Percentiles rank a stretch among this genome's conserved stretches.
Evolutionary conservation across 1,139 yeast species (phyloP).

Genomic region (Nakaseomyces delphensis): DNA sequence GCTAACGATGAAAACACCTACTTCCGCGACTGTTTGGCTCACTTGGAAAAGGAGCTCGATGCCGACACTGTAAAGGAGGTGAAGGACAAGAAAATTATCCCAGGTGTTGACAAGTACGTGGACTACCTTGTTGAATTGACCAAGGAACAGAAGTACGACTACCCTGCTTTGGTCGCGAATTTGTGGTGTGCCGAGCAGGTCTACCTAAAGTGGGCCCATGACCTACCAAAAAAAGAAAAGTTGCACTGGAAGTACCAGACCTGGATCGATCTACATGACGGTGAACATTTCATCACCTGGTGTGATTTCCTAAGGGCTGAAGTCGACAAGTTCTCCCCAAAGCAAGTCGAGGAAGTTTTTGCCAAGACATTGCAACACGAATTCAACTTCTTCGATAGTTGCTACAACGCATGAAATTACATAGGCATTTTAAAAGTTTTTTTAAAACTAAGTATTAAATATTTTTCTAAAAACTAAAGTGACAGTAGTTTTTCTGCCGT

Average conservation of each 20-base stretch:
- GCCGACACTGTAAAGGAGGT: constrained; percentile 13
- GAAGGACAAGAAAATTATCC: constrained; percentile 24
- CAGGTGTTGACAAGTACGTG: constrained; percentile 37
- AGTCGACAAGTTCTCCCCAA: constrained; percentile 35
- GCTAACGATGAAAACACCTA: constrained; percentile 43
- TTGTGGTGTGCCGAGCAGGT: constrained; percentile 44
- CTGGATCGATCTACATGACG: constrained; percentile 46
- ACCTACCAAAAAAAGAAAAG: constrained; percentile 24
- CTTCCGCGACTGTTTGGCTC: constrained; percentile 33
- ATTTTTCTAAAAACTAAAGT: too few relatives aligned
- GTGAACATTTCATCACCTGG: constrained; percentile 41
- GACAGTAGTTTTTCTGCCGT: background rate
- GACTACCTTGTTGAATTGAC: constrained; percentile 33
- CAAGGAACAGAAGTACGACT: constrained; percentile 29
- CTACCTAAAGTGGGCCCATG: constrained; percentile 46
- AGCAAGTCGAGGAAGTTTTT: constrained; percentile 34
- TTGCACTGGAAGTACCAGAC: constrained; percentile 41
- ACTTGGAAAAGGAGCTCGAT: constrained; percentile 23
- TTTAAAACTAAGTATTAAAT: too few relatives aligned
- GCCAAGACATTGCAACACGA: constrained; percentile 36
- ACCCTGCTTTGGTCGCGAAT: constrained; percentile 40
- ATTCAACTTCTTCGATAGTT: constrained; percentile 40
- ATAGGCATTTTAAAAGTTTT: background rate
- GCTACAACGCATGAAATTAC: constrained; percentile 32
- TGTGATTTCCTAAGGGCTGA: constrained; percentile 38